Percentiles rank a stretch among this genome's conserved stretches.
Evolutionary conservation across 768 basidiomycete species (phyloP).

Genomic region (Tubosaeta sp.): DNA sequence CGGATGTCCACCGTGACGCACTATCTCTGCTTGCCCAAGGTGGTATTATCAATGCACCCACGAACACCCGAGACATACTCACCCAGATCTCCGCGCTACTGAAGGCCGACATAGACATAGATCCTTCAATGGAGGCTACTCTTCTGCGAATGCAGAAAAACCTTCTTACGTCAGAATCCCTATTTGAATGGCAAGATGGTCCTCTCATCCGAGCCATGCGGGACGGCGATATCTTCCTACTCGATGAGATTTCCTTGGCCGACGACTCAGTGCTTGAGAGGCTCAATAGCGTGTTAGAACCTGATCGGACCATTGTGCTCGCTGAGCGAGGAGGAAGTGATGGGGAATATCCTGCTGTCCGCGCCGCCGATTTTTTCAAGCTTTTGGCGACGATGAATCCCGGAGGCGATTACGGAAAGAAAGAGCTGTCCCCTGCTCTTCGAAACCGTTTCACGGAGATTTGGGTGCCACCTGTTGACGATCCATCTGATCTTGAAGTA

Average conservation of each 20-base stretch:
- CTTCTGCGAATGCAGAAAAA: conserved; percentile 42
- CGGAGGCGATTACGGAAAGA: conserved; percentile 98
- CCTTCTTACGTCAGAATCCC: conserved; percentile 53
- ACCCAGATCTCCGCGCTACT: conserved; percentile 19
- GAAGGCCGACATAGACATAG: conserved; percentile 28
- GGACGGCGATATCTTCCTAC: conserved; percentile 75
- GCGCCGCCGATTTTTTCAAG: conserved; percentile 69
- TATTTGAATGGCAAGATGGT: conserved; percentile 97
- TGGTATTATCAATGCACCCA: conserved; percentile 30
- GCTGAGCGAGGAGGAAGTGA: conserved; percentile 87
- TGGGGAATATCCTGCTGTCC: conserved; percentile 60
- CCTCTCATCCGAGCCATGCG: conserved; percentile 94
- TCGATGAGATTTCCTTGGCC: conserved; percentile 96
- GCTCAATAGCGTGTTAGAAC: conserved; percentile 95
- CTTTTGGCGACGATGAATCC: conserved; percentile 99
- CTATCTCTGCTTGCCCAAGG: conserved; percentile 36
- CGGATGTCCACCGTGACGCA: conserved; percentile 46
- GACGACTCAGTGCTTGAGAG: conserved; percentile 98
- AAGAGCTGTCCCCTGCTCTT: conserved; percentile 93
- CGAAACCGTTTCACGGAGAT: conserved; percentile 99
- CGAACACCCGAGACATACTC: conserved; percentile 26
- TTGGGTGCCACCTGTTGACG: conserved; percentile 88
- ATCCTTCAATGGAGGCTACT: conserved; percentile 26
- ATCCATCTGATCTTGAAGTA: conserved; percentile 65
- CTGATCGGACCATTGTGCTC: conserved; percentile 79